A percentile compares a stretch with the other conserved stretches of the same genome.
Conservation (phyloP, 768 basidiomycete species). For the Leucogyrophana mollusca region DNA sequence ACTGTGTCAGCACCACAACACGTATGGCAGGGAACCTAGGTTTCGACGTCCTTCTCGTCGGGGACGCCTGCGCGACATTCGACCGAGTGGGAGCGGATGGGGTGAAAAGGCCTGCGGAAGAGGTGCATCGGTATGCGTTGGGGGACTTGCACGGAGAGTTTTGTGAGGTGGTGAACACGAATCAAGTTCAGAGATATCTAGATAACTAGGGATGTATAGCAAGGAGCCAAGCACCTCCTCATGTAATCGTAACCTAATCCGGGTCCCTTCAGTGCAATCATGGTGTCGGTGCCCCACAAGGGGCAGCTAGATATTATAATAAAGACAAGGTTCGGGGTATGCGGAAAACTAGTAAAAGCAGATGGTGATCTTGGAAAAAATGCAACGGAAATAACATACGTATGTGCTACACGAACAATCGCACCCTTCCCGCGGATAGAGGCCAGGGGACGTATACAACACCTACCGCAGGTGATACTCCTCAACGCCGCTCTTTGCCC, state of each 20-base stretch:
- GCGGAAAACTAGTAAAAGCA: not conserved
- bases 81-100: constrained; percentile 17
- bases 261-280: no score
- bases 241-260: no score
- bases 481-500: not conserved
- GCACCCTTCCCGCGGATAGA: not conserved
- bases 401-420: not conserved
- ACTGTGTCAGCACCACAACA: constrained; percentile 23
- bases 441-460: not conserved
- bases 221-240: no score
- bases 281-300: no score
- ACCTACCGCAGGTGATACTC: not conserved
- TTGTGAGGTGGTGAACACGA: constrained; percentile 18
- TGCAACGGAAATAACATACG: constrained; percentile 1
- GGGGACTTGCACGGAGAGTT: constrained; percentile 23
- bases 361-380: not conserved
- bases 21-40: constrained; percentile 25
- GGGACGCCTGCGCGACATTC: constrained; percentile 23
- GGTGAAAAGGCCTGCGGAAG: constrained; percentile 17
- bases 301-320: not conserved
- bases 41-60: constrained; percentile 16
- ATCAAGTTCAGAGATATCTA: not conserved
- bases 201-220: no score
- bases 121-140: constrained; percentile 12
- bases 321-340: constrained; percentile 1